A percentile compares a stretch with the other conserved stretches of the same genome.
phyloP scores from a whole-genome alignment of 2,329 filamentous ascomycete genomes.

The Zymoseptoria passerinii region DNA sequence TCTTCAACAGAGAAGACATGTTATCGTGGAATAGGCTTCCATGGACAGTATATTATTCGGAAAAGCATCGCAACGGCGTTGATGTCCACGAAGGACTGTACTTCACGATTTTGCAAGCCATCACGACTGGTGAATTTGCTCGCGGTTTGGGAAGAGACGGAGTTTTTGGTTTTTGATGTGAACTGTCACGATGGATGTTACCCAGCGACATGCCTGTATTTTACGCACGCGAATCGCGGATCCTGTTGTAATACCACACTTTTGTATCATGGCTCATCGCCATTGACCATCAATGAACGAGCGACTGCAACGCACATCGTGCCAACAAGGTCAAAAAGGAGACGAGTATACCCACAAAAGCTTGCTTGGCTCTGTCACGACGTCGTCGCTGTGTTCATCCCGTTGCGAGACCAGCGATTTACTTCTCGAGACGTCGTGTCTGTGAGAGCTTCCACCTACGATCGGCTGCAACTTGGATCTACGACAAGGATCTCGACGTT shows the following conservation, averaged over 20 bases:
- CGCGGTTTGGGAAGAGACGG: neutral
- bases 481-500: neutral
- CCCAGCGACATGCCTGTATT: neutral
- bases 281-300: neutral
- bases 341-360: neutral
- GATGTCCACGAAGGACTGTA: neutral
- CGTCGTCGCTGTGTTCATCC: neutral
- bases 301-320: neutral
- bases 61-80: neutral
- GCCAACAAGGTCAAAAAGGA: neutral
- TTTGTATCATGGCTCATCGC: neutral
- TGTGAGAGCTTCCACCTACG: neutral
- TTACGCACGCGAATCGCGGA: neutral
- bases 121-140: neutral
- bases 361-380: neutral
- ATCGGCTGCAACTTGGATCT: neutral
- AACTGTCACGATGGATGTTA: neutral
- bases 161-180: neutral
- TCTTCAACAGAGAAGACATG: conserved; percentile 12
- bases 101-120: neutral
- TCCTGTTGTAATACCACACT: neutral
- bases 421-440: neutral
- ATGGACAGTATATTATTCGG: conserved; percentile 6
- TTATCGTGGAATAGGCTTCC: conserved; percentile 14
- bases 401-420: neutral